Evolutionary conservation across 495 filamentous ascomycete species (phyloP).

Genomic region (Delitschia confertaspora): DNA sequence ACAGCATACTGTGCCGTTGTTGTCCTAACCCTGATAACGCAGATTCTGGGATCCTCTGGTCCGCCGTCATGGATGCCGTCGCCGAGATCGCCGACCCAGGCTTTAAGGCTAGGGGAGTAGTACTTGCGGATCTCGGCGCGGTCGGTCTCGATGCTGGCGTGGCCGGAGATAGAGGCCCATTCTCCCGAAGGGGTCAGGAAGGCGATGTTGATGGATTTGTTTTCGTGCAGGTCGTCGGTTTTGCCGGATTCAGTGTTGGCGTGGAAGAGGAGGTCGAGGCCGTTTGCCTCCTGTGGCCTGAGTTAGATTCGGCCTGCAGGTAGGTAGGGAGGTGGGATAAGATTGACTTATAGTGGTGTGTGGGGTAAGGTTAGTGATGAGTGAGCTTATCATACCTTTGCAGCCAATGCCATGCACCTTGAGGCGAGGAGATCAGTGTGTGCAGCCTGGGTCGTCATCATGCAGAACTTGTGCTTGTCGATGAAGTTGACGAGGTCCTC

Average conservation of each 20-base stretch:
- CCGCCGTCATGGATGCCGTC: slow-evolving; percentile 82
- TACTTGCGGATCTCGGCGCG: slow-evolving; percentile 60
- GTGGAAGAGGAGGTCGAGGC: slow-evolving; percentile 85
- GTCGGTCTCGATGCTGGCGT: slow-evolving; percentile 58
- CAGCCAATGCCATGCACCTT: slow-evolving; percentile 83
- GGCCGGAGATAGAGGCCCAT: slow-evolving; percentile 77
- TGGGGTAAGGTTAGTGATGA: not conserved
- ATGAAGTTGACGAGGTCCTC: slow-evolving; percentile 65
- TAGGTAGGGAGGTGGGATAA: not conserved
- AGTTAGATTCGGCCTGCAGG: not conserved
- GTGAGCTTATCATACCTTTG: slow-evolving; percentile 47
- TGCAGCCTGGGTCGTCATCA: slow-evolving; percentile 58
- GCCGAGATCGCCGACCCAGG: slow-evolving; percentile 85
- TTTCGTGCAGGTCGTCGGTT: slow-evolving; percentile 66
- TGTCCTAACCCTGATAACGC: slow-evolving; percentile 57
- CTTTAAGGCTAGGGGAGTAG: slow-evolving; percentile 66
- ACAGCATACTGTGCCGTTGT: slow-evolving; percentile 55
- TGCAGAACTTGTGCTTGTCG: slow-evolving; percentile 65
- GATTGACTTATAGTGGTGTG: not conserved
- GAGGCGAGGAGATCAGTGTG: slow-evolving; percentile 55
- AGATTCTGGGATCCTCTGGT: slow-evolving; percentile 70
- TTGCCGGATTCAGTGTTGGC: slow-evolving; percentile 91
- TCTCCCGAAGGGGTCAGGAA: slow-evolving; percentile 70
- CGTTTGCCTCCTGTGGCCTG: slow-evolving; percentile 54
- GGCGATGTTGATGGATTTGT: slow-evolving; percentile 74